Evolutionary conservation across 352 stramenopile species (phyloP).

Genomic region (Pythium apleroticum): DNA sequence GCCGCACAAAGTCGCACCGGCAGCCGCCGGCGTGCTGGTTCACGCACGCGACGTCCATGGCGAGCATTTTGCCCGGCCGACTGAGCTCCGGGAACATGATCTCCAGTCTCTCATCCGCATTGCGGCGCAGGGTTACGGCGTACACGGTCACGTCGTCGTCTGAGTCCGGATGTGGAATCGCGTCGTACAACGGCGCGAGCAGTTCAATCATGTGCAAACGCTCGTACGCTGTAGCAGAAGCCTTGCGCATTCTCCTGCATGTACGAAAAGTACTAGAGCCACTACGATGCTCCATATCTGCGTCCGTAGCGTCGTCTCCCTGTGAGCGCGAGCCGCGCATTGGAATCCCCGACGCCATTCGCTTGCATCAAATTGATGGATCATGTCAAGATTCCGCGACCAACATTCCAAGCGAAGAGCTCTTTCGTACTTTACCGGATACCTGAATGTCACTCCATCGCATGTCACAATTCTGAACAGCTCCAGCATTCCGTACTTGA

Average conservation of each 20-base stretch:
- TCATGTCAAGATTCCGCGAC: neutral
- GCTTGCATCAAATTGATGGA: neutral
- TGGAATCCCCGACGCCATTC: no score
- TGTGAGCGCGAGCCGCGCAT: no score
- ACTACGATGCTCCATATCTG: neutral
- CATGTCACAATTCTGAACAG: neutral
- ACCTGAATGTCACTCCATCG: neutral
- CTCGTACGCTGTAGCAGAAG: neutral
- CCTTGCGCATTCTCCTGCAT: neutral
- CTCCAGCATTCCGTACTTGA: neutral
- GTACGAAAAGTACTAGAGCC: neutral
- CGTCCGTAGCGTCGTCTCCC: neutral
- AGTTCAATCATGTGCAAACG: slow-evolving; percentile 23
- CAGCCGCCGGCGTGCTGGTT: slow-evolving; percentile 38
- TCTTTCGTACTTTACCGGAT: neutral
- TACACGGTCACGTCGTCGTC: slow-evolving; percentile 7
- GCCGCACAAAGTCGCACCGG: slow-evolving; percentile 46
- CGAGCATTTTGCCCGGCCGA: slow-evolving; percentile 16
- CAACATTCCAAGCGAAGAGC: neutral
- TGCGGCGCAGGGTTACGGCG: slow-evolving; percentile 15
- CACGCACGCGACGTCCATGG: slow-evolving; percentile 47
- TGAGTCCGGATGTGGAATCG: neutral
- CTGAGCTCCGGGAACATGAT: slow-evolving; percentile 25
- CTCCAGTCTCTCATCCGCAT: slow-evolving; percentile 18
- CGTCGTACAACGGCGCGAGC: slow-evolving; percentile 18